These are phyloP conservation scores for Chaetomium fimeti DNA, from an alignment of 495 filamentous ascomycete genomes.

Conservation along the genomic window DNA sequence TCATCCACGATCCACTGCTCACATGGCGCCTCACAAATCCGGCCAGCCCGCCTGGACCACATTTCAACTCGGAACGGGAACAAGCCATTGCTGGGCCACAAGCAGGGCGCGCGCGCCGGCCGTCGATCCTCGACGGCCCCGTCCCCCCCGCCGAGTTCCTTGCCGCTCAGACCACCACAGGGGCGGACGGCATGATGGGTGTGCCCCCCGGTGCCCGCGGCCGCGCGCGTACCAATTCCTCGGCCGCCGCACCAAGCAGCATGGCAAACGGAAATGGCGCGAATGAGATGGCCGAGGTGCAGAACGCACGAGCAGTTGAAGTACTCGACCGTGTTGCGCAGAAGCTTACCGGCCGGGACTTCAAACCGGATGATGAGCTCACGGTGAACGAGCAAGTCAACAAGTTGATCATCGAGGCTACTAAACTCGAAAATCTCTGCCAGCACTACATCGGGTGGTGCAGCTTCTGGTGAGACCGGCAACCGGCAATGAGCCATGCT, in stretches of 20 bases:
- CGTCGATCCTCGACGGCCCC: constrained; percentile 70
- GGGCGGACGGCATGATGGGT: constrained; percentile 44
- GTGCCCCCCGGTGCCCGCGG: constrained; percentile 51
- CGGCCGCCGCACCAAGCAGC: constrained; percentile 35
- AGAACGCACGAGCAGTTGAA: constrained; percentile 90
- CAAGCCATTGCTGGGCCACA: constrained; percentile 46
- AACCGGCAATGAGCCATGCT: not conserved
- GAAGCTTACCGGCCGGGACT: constrained; percentile 79
- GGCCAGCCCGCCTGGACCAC: constrained; percentile 71
- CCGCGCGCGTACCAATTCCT: constrained; percentile 56
- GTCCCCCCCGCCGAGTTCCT: constrained; percentile 51
- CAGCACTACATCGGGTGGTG: constrained; percentile 99
- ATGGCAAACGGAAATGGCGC: constrained; percentile 39
- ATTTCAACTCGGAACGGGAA: constrained; percentile 74
- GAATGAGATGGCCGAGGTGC: constrained; percentile 64
- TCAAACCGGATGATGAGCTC: constrained; percentile 72
- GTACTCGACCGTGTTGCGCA: constrained; percentile 89
- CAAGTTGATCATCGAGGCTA: constrained; percentile 89
- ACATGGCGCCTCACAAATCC: constrained; percentile 93
- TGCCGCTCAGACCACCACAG: constrained; percentile 43
- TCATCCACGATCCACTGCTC: constrained; percentile 96
- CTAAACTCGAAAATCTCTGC: constrained; percentile 94
- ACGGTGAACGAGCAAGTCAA: constrained; percentile 87
- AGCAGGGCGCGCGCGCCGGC: constrained; percentile 52
- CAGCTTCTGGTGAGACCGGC: constrained; percentile 69